A percentile compares a stretch with the other conserved stretches of the same genome.
Evolutionary conservation across 1,139 yeast species (phyloP).

Genomic region (Taiozyma sp.): DNA sequence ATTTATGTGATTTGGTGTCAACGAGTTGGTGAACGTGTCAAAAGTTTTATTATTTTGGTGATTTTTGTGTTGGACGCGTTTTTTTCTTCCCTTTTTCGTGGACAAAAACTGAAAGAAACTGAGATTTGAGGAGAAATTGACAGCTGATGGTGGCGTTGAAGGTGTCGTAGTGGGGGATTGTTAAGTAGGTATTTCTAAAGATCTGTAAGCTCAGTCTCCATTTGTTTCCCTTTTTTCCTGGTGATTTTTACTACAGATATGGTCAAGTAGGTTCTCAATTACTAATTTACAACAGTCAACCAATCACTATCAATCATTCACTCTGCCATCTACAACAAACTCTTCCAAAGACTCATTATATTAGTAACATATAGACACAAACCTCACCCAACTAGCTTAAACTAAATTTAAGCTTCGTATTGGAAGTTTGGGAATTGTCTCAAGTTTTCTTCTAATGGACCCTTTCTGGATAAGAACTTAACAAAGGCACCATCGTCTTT

Average conservation of each 20-base stretch:
- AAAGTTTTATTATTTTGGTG: not conserved
- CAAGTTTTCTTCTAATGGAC: constrained; percentile 90
- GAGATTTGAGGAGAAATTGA: not conserved
- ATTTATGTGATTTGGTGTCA: not conserved
- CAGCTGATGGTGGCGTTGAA: not conserved
- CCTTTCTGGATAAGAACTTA: constrained; percentile 96
- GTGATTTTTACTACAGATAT: not conserved
- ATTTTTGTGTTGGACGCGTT: not conserved
- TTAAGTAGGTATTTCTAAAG: too few relatives aligned
- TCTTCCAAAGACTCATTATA: not conserved
- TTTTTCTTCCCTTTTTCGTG: not conserved
- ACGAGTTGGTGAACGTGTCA: not conserved
- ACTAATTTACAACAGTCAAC: too few relatives aligned
- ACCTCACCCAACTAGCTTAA: not conserved
- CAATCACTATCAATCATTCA: too few relatives aligned
- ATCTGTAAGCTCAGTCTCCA: too few relatives aligned
- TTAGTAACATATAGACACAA: constrained; percentile 9
- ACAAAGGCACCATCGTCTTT: constrained; percentile 99
- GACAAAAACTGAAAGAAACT: not conserved
- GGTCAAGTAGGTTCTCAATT: too few relatives aligned
- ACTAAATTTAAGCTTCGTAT: constrained; percentile 32
- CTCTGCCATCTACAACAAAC: too few relatives aligned
- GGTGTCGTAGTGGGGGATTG: not conserved
- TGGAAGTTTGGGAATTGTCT: constrained; percentile 90
- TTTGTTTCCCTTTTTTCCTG: not conserved